These are phyloP conservation scores for Leptographium galeiforme DNA, from an alignment of 2,329 filamentous ascomycete genomes.

Conservation along the genomic window DNA sequence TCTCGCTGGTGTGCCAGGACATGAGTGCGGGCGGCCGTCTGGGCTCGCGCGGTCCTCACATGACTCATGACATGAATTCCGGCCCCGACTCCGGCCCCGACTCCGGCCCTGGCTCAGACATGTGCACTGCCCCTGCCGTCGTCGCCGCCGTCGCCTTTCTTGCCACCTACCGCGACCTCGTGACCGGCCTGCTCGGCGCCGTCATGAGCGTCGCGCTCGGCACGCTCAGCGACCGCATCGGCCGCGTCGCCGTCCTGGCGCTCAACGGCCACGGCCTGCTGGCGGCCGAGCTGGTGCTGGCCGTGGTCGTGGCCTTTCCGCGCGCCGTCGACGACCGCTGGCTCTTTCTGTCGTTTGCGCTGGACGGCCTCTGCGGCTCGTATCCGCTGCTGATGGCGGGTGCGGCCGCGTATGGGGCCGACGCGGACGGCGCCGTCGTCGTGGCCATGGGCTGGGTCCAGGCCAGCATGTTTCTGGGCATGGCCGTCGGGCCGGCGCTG, in stretches of 20 bases:
- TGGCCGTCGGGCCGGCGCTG: neutral
- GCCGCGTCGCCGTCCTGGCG: neutral
- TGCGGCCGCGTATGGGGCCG: neutral
- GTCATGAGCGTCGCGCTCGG: constrained; percentile 1
- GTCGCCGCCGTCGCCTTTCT: neutral
- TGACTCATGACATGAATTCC: too few species aligned
- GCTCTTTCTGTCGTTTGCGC: neutral
- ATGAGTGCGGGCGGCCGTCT: neutral
- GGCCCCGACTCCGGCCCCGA: too few species aligned
- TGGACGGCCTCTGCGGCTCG: neutral
- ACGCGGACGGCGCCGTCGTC: neutral
- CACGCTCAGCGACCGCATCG: neutral
- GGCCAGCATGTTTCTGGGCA: constrained; percentile 1
- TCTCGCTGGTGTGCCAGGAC: neutral
- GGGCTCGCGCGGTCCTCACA: neutral
- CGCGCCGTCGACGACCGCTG: neutral
- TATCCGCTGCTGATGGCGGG: neutral
- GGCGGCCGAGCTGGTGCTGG: neutral
- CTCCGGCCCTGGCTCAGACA: neutral
- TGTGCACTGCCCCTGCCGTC: neutral
- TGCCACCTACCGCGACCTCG: neutral
- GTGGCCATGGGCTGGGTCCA: constrained; percentile 4
- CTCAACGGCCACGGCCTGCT: neutral
- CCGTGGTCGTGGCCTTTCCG: neutral
- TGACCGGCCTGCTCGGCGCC: neutral